Conservation (phyloP, 208 protist species). For the Crithidia fasciculata region DNA sequence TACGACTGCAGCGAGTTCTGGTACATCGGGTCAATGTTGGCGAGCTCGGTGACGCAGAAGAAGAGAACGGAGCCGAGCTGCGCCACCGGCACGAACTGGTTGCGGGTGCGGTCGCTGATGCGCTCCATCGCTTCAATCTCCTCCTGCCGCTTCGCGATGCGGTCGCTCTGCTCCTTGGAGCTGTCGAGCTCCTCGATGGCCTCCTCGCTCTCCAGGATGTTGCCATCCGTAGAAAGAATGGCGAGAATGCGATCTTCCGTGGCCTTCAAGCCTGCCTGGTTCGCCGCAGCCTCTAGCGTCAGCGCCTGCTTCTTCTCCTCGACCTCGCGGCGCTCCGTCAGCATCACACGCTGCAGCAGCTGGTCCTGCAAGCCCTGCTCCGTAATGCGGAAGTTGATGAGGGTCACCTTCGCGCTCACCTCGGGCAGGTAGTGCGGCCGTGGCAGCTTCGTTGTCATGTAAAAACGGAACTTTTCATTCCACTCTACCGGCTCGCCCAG, state of each 20-base stretch:
- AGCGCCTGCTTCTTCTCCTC: slow-evolving; percentile 96
- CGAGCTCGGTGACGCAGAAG: slow-evolving; percentile 98
- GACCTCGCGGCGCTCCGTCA: slow-evolving; percentile 94
- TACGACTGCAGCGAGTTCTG: slow-evolving; percentile 98
- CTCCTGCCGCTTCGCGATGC: slow-evolving; percentile 93
- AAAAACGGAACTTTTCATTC: slow-evolving; percentile 96
- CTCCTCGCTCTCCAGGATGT: slow-evolving; percentile 96
- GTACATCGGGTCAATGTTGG: slow-evolving; percentile 97
- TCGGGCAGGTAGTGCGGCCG: slow-evolving; percentile 98
- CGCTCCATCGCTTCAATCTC: slow-evolving; percentile 97
- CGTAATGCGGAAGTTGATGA: slow-evolving; percentile 98
- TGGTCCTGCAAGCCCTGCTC: slow-evolving; percentile 96
- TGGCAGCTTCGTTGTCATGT: slow-evolving; percentile 98
- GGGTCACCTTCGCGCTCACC: slow-evolving; percentile 95
- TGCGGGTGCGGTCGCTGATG: slow-evolving; percentile 96
- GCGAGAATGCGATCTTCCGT: slow-evolving; percentile 93
- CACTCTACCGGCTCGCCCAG: slow-evolving; percentile 97
- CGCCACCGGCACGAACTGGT: slow-evolving; percentile 95
- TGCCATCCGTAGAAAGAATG: slow-evolving; percentile 88
- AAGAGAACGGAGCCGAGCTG: slow-evolving; percentile 95
- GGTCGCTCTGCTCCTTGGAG: slow-evolving; percentile 95
- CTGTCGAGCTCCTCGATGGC: slow-evolving; percentile 94
- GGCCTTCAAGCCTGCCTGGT: slow-evolving; percentile 86
- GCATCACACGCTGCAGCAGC: slow-evolving; percentile 95
- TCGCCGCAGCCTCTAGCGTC: slow-evolving; percentile 91